A percentile compares a stretch with the other conserved stretches of the same genome.
Conservation (phyloP, 2,329 filamentous ascomycete genomes). For the Parastagonospora nodorum region DNA sequence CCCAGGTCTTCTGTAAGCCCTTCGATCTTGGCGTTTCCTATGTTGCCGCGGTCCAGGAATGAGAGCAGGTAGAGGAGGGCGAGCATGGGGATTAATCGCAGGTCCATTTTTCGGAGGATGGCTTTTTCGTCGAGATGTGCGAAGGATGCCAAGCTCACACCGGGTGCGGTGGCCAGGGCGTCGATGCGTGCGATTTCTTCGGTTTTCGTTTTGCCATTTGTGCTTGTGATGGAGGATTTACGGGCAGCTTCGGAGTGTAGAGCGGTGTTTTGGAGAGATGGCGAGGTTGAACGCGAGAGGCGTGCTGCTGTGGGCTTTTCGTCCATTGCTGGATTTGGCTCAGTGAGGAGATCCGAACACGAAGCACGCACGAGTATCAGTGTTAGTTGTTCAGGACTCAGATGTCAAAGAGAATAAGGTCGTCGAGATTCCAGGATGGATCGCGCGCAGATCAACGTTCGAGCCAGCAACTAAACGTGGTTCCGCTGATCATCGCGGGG, state of each 20-base stretch:
- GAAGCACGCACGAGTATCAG: background rate
- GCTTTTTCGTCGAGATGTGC: conserved; percentile 47
- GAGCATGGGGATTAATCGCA: conserved; percentile 47
- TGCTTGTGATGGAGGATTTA: conserved; percentile 1
- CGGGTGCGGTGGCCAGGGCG: conserved; percentile 17
- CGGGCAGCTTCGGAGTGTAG: background rate
- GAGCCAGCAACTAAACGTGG: background rate
- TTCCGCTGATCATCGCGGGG: background rate
- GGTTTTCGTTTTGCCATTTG: background rate
- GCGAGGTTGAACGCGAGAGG: background rate
- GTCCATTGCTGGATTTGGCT: background rate
- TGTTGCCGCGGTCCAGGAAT: conserved; percentile 43
- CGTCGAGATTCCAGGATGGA: too few species aligned
- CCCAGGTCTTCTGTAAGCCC: conserved; percentile 33
- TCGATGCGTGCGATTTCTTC: conserved; percentile 12
- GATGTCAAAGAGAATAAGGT: background rate
- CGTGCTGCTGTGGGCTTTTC: conserved; percentile 2
- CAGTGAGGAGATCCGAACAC: too few species aligned
- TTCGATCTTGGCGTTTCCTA: conserved; percentile 53
- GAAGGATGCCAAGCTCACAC: conserved; percentile 35
- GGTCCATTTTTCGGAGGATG: conserved; percentile 48
- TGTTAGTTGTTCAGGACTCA: background rate
- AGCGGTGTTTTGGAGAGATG: background rate
- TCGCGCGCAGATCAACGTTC: background rate
- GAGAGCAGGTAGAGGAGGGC: conserved; percentile 46